Conservation (phyloP, 2,329 filamentous ascomycete species). For the Fusarium hainanense region DNA sequence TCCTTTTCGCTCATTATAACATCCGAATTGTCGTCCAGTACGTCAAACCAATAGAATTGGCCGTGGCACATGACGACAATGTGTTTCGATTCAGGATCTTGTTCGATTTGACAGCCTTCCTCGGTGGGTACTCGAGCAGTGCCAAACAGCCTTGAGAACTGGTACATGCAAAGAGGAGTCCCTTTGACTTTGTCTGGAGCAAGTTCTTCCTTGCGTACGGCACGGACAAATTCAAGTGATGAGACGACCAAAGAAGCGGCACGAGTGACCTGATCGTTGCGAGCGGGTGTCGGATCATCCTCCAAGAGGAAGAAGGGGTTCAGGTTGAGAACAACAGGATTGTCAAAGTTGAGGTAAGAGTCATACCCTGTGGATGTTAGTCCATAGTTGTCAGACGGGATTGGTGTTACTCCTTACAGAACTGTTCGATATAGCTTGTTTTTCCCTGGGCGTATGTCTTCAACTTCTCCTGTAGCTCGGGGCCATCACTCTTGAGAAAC, state of each 20-base stretch:
- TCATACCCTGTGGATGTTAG: slow-evolving; percentile 80
- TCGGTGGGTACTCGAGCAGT: slow-evolving; percentile 95
- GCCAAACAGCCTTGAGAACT: slow-evolving; percentile 94
- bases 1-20: slow-evolving; percentile 98
- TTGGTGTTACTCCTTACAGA: slow-evolving; percentile 69
- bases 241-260: slow-evolving; percentile 93
- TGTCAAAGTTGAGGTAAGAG: slow-evolving; percentile 97
- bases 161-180: slow-evolving; percentile 94
- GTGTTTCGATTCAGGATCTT: slow-evolving; percentile 93
- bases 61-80: slow-evolving; percentile 93
- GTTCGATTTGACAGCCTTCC: slow-evolving; percentile 93
- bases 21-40: slow-evolving; percentile 92
- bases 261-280: slow-evolving; percentile 95
- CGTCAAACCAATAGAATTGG: slow-evolving; percentile 99
- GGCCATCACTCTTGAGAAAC: slow-evolving; percentile 84
- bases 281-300: slow-evolving; percentile 94
- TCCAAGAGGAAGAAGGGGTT: slow-evolving; percentile 98
- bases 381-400: neutral
- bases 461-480: slow-evolving; percentile 85
- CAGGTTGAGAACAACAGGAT: slow-evolving; percentile 94
- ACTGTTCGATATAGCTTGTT: slow-evolving; percentile 98
- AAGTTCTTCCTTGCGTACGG: slow-evolving; percentile 91
- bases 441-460: slow-evolving; percentile 91
- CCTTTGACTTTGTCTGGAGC: slow-evolving; percentile 88
- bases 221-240: slow-evolving; percentile 89